Percentiles rank a stretch among this genome's conserved stretches.
phyloP scores from a whole-genome alignment of 257 asterid species.

The Solanum raphanifolium region DNA sequence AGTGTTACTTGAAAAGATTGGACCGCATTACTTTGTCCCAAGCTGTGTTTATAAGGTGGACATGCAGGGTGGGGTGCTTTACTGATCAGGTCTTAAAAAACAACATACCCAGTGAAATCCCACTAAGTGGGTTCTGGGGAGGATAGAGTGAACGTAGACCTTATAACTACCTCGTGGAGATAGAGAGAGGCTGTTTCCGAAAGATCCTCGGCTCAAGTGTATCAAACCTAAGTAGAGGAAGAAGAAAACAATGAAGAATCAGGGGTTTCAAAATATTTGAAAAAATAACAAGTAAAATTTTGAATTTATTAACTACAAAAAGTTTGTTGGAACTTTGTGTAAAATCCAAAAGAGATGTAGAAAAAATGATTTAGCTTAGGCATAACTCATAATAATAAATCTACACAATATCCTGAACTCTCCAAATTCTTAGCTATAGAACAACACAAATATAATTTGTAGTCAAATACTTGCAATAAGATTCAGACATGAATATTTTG shows the following conservation, averaged over 20 bases:
- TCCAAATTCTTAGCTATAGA: neutral
- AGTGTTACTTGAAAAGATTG: neutral
- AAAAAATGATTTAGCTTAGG: neutral
- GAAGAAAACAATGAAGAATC: neutral
- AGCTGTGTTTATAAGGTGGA: neutral
- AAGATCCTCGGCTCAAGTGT: neutral
- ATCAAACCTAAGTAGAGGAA: neutral
- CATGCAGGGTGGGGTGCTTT: neutral
- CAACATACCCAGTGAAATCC: too few species aligned
- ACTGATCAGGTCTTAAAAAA: neutral
- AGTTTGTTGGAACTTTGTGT: neutral
- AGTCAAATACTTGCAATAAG: neutral
- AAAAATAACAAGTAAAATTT: neutral
- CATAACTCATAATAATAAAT: neutral
- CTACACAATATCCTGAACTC: neutral
- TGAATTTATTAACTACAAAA: neutral
- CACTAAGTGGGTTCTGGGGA: too few species aligned
- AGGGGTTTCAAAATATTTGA: neutral
- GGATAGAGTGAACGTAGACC: too few species aligned
- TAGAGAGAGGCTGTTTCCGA: neutral
- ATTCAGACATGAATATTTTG: neutral
- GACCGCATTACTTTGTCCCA: neutral
- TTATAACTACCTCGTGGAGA: neutral
- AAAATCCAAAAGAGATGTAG: neutral
- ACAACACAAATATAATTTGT: neutral